Percentiles rank a stretch among this genome's conserved stretches.
These are phyloP conservation scores for Microdochium bolleyi DNA, from an alignment of 2,329 filamentous ascomycete species.

Conservation along the genomic window DNA sequence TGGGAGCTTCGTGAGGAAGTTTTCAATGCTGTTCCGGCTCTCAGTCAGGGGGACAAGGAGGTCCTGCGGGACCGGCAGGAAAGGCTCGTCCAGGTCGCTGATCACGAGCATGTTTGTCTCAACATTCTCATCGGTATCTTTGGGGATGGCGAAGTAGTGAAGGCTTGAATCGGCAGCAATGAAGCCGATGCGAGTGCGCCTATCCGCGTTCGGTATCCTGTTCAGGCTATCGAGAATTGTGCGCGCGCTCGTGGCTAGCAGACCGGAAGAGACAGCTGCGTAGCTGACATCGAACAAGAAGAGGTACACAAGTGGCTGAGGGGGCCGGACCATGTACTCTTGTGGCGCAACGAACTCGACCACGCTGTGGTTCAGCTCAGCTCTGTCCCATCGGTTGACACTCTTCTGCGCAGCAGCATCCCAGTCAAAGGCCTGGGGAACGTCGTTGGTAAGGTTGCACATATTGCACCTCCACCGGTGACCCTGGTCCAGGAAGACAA, in stretches of 20 bases:
- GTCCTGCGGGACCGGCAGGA: constrained; percentile 87
- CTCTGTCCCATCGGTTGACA: constrained; percentile 83
- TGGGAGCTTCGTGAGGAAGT: constrained; percentile 82
- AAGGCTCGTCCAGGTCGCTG: constrained; percentile 92
- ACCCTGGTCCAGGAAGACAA: constrained; percentile 91
- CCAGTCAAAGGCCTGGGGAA: constrained; percentile 99
- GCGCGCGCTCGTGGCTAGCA: constrained; percentile 84
- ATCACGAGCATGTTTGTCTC: constrained; percentile 91
- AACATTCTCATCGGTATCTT: constrained; percentile 75
- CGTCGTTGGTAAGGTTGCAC: constrained; percentile 98
- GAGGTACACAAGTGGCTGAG: constrained; percentile 89
- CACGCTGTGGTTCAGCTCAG: constrained; percentile 92
- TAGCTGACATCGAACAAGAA: constrained; percentile 96
- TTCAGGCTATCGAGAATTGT: constrained; percentile 93
- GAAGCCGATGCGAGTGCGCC: constrained; percentile 86
- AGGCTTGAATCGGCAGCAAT: constrained; percentile 90
- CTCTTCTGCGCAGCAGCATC: constrained; percentile 86
- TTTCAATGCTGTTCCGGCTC: constrained; percentile 84
- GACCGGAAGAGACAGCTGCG: constrained; percentile 78
- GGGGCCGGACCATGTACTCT: constrained; percentile 98
- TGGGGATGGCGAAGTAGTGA: constrained; percentile 92
- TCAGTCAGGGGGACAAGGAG: constrained; percentile 84
- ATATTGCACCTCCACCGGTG: constrained; percentile 99
- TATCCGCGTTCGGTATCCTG: constrained; percentile 95
- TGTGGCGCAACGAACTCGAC: constrained; percentile 97